A percentile compares a stretch with the other conserved stretches of the same genome.
Evolutionary conservation across 305 asterid genomes (phyloP).

Genomic region (Fraxinus platypoda): DNA sequence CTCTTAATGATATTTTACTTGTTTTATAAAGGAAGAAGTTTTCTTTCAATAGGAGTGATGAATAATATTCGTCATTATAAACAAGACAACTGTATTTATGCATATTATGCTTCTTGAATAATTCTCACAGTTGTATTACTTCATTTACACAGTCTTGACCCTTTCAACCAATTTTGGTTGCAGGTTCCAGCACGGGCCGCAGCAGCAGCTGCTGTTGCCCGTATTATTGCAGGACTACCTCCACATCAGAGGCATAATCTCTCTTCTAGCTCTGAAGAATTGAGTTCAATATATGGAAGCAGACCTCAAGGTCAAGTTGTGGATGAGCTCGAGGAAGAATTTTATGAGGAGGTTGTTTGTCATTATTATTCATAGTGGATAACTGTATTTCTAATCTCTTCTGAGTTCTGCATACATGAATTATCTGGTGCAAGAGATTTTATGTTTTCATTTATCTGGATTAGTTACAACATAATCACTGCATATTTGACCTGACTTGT

Average conservation of each 20-base stretch:
- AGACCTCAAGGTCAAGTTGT: slow-evolving; percentile 51
- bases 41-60: neutral
- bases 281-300: slow-evolving; percentile 84
- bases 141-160: slow-evolving; percentile 6
- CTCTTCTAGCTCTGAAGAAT: slow-evolving; percentile 79
- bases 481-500: slow-evolving; percentile 17
- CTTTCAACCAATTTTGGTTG: slow-evolving; percentile 19
- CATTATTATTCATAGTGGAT: slow-evolving; percentile 18
- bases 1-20: neutral
- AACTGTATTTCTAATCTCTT: slow-evolving; percentile 23
- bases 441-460: slow-evolving; percentile 13
- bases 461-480: slow-evolving; percentile 13
- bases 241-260: slow-evolving; percentile 84
- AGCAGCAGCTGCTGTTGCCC: slow-evolving; percentile 97
- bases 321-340: slow-evolving; percentile 85
- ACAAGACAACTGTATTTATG: neutral
- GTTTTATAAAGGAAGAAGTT: neutral
- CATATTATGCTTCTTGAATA: neutral
- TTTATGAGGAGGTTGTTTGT: slow-evolving; percentile 76
- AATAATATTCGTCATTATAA: neutral
- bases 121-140: neutral
- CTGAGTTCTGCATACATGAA: slow-evolving; percentile 12
- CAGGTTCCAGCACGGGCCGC: slow-evolving; percentile 99
- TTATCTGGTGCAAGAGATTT: slow-evolving; percentile 19
- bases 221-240: slow-evolving; percentile 90